Evolutionary conservation across 202 grass and related monocot genomes (phyloP).

Genomic region (Schoenoplectus triqueter): DNA sequence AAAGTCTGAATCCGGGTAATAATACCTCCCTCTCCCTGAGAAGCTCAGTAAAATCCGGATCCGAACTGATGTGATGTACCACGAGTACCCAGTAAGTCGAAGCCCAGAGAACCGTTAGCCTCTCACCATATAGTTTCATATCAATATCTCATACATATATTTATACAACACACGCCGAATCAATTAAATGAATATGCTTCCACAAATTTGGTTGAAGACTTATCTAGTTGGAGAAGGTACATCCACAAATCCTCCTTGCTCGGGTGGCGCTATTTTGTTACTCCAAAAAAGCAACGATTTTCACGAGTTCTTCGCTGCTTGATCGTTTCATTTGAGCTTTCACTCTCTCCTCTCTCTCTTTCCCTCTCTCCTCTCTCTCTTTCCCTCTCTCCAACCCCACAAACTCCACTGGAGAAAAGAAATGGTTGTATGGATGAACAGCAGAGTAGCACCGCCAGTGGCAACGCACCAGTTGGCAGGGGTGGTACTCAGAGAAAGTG

Average conservation of each 20-base stretch:
- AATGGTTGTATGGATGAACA: slow-evolving; percentile 22
- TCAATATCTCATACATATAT: neutral
- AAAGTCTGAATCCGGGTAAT: neutral
- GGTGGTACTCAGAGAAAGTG: neutral
- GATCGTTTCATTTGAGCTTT: neutral
- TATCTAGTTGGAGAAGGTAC: slow-evolving; percentile 21
- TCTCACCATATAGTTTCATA: neutral
- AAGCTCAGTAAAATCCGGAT: neutral
- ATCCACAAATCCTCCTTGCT: slow-evolving; percentile 16
- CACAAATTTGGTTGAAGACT: slow-evolving; percentile 2
- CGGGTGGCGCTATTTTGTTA: neutral
- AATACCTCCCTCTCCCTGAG: neutral
- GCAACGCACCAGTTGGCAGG: neutral
- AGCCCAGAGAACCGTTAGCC: neutral
- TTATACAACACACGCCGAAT: neutral
- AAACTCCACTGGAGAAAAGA: neutral
- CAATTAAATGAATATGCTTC: slow-evolving; percentile 1
- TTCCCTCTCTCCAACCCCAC: neutral
- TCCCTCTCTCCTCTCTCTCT: neutral
- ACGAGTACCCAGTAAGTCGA: neutral
- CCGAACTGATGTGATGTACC: neutral
- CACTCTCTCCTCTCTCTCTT: neutral
- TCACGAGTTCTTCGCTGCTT: slow-evolving; percentile 20
- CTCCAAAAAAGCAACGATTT: neutral
- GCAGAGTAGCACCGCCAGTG: neutral